phyloP scores from a whole-genome alignment of 2,329 filamentous ascomycete genomes.

The Colletotrichum eremochloae region DNA sequence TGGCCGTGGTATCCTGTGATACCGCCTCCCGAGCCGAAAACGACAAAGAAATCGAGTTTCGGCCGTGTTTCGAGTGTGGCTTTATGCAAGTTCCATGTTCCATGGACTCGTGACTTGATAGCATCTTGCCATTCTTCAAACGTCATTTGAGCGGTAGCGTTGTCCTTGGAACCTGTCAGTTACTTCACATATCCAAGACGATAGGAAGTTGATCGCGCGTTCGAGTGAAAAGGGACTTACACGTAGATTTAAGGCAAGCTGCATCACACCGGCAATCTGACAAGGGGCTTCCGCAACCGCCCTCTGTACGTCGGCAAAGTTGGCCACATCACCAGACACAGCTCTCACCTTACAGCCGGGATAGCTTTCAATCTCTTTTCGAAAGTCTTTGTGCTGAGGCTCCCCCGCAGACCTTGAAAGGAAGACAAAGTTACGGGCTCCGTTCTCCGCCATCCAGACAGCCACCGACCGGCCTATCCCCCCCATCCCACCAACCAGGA shows the following conservation, averaged over 20 bases:
- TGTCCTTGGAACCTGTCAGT: not conserved
- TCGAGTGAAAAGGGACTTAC: too few species aligned
- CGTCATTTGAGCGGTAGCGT: slow-evolving; percentile 47
- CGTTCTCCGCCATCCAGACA: slow-evolving; percentile 49
- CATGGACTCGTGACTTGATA: slow-evolving; percentile 53
- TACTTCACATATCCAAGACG: too few species aligned
- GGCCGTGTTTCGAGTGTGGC: slow-evolving; percentile 41
- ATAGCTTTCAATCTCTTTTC: slow-evolving; percentile 44
- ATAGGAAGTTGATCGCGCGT: too few species aligned
- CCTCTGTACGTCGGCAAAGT: not conserved
- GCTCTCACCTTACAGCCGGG: not conserved
- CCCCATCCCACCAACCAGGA: slow-evolving; percentile 51
- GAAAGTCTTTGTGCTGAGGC: slow-evolving; percentile 24
- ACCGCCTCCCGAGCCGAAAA: slow-evolving; percentile 64
- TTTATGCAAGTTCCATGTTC: slow-evolving; percentile 57
- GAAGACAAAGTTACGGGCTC: slow-evolving; percentile 48
- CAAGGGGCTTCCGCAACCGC: not conserved
- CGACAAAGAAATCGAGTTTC: slow-evolving; percentile 56
- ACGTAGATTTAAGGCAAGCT: slow-evolving; percentile 14
- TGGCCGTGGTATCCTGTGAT: slow-evolving; percentile 55
- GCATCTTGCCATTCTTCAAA: slow-evolving; percentile 50
- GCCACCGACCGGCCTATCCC: slow-evolving; percentile 49
- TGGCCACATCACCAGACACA: not conserved
- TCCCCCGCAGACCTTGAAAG: slow-evolving; percentile 46
- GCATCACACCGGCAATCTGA: slow-evolving; percentile 29